Evolutionary conservation across 495 filamentous ascomycete species (phyloP).

Genomic region (Neurospora sp.): DNA sequence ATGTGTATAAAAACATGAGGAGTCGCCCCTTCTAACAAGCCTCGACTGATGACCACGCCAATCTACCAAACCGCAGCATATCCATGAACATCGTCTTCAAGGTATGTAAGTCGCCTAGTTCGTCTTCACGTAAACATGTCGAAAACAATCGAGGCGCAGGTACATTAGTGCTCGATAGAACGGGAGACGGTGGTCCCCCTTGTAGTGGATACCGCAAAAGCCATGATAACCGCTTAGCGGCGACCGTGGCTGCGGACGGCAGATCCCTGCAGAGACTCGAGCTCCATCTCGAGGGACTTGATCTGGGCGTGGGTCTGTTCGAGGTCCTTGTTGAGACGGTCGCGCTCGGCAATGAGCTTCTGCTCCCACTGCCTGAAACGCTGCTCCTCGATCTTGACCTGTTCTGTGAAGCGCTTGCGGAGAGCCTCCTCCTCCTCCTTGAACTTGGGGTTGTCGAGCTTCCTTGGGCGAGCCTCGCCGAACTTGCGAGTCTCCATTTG

Average conservation of each 20-base stretch:
- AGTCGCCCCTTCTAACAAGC: not conserved
- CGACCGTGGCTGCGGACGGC: constrained; percentile 89
- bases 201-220: not conserved
- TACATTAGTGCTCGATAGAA: not conserved
- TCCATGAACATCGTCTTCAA: constrained; percentile 10
- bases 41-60: not conserved
- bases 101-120: not conserved
- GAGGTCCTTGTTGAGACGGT: constrained; percentile 97
- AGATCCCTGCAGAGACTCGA: constrained; percentile 88
- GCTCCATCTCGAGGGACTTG: constrained; percentile 87
- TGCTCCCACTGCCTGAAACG: constrained; percentile 99
- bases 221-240: constrained; percentile 50
- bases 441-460: constrained; percentile 99
- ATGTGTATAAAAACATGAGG: not conserved
- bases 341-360: constrained; percentile 95
- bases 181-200: not conserved
- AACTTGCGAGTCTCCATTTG: constrained; percentile 99
- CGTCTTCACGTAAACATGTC: constrained; percentile 1
- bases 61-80: constrained; percentile 4
- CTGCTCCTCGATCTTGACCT: constrained; percentile 99
- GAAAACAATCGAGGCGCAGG: not conserved
- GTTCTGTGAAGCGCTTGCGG: constrained; percentile 97
- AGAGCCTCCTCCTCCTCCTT: constrained; percentile 98
- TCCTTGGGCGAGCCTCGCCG: constrained; percentile 90
- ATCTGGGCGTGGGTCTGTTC: constrained; percentile 96